Conservation (phyloP, 2,329 filamentous ascomycete genomes). For the Parascedosporium putredinis region DNA sequence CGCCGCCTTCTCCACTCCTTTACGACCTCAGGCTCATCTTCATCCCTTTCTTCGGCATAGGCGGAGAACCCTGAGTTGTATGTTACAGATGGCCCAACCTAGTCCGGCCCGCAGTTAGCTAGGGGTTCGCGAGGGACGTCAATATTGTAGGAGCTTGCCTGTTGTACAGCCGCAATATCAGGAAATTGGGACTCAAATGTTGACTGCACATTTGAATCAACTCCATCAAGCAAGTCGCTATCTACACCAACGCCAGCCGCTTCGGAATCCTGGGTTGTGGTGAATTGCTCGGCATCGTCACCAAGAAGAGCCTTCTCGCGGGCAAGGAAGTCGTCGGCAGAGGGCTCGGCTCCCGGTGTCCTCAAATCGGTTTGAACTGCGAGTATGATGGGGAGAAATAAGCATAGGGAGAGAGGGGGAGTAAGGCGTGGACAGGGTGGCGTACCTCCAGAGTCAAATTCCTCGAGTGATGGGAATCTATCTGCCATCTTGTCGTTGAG, state of each 20-base stretch:
- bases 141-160: conserved; percentile 39
- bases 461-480: conserved; percentile 68
- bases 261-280: conserved; percentile 60
- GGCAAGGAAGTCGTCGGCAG: conserved; percentile 75
- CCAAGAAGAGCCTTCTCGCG: conserved; percentile 85
- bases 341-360: conserved; percentile 45
- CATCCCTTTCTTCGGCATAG: conserved; percentile 41
- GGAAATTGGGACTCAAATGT: conserved; percentile 85
- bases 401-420: no score
- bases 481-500: conserved; percentile 50
- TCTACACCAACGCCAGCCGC: conserved; percentile 45
- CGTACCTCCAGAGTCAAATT: conserved; percentile 58
- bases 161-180: conserved; percentile 56
- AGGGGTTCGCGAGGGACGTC: neutral
- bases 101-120: conserved; percentile 21
- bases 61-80: conserved; percentile 54
- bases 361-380: conserved; percentile 59
- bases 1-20: conserved; percentile 87
- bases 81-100: conserved; percentile 56
- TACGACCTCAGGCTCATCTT: conserved; percentile 82
- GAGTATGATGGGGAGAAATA: no score
- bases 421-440: no score
- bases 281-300: conserved; percentile 87
- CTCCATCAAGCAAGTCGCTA: conserved; percentile 64
- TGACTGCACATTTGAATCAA: conserved; percentile 35